Conservation (phyloP, 148 eudicot genomes). For the Polygonum maritimum region DNA sequence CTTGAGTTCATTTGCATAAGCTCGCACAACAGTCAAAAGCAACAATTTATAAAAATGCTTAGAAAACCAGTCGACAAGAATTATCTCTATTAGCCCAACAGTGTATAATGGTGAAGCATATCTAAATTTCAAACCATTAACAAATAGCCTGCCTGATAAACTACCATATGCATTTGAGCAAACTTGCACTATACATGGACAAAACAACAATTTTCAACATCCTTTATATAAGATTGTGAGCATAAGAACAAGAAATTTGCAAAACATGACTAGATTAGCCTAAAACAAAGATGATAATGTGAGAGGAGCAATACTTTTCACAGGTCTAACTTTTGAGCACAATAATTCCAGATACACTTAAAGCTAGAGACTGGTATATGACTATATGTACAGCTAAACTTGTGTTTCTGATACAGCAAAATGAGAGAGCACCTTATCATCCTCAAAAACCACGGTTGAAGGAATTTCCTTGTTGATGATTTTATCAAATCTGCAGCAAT, state of each 20-base stretch:
- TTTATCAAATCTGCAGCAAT: conserved; percentile 80
- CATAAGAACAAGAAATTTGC: not conserved
- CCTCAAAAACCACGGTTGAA: conserved; percentile 73
- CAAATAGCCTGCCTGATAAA: not conserved
- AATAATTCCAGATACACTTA: not conserved
- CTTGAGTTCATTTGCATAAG: not conserved
- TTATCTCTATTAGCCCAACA: not conserved
- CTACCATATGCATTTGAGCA: not conserved
- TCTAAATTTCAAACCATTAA: not conserved
- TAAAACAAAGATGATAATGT: not conserved
- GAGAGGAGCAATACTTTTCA: not conserved
- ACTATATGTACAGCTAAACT: not conserved
- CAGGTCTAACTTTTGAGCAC: not conserved
- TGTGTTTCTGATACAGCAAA: not conserved
- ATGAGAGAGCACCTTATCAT: conserved; percentile 49
- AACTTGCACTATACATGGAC: too few relatives aligned
- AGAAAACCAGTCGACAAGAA: not conserved
- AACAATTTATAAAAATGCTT: not conserved
- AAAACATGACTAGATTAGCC: not conserved
- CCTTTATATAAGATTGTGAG: not conserved
- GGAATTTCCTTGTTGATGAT: conserved; percentile 93
- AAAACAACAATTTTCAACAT: not conserved
- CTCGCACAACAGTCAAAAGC: not conserved
- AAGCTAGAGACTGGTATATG: not conserved
- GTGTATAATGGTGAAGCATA: not conserved